These are phyloP conservation scores for Clonostachys solani DNA, from an alignment of 2,329 filamentous ascomycete species.

Conservation along the genomic window DNA sequence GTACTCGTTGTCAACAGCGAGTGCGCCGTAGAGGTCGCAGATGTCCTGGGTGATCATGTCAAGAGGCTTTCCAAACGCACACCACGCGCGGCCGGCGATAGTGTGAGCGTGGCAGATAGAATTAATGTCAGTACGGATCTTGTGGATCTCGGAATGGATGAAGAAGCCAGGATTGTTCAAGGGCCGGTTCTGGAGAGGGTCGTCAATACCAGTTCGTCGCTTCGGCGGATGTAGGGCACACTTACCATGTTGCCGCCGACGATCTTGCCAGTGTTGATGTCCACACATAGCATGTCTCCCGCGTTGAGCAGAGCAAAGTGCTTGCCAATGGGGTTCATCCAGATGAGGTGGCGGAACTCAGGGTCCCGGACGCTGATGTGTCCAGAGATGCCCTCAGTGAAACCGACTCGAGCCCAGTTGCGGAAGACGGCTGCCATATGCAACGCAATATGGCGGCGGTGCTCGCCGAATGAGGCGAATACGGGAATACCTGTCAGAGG, in stretches of 20 bases:
- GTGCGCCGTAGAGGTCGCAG: conserved; percentile 57
- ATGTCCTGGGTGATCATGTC: conserved; percentile 71
- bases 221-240: not conserved
- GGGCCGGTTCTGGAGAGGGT: conserved; percentile 33
- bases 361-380: conserved; percentile 67
- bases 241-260: conserved; percentile 54
- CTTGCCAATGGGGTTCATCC: conserved; percentile 65
- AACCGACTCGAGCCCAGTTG: conserved; percentile 20
- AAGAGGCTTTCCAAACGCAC: conserved; percentile 56
- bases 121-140: conserved; percentile 59
- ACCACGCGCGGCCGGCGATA: conserved; percentile 64
- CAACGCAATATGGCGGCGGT: conserved; percentile 59
- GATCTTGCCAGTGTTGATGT: conserved; percentile 51
- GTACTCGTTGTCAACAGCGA: conserved; percentile 59
- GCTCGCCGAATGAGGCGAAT: conserved; percentile 28
- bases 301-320: conserved; percentile 66
- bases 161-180: conserved; percentile 65
- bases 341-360: conserved; percentile 56
- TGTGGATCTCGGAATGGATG: conserved; percentile 67
- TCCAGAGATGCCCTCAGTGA: conserved; percentile 24
- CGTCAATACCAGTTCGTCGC: not conserved
- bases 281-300: conserved; percentile 63
- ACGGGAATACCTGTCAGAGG: conserved; percentile 30
- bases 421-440: conserved; percentile 61
- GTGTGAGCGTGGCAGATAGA: conserved; percentile 68